Evolutionary conservation across 495 filamentous ascomycete species (phyloP), one percentile per base, ranked within the genome.

Genomic region (Pseudevernia furfuracea): DNA sequence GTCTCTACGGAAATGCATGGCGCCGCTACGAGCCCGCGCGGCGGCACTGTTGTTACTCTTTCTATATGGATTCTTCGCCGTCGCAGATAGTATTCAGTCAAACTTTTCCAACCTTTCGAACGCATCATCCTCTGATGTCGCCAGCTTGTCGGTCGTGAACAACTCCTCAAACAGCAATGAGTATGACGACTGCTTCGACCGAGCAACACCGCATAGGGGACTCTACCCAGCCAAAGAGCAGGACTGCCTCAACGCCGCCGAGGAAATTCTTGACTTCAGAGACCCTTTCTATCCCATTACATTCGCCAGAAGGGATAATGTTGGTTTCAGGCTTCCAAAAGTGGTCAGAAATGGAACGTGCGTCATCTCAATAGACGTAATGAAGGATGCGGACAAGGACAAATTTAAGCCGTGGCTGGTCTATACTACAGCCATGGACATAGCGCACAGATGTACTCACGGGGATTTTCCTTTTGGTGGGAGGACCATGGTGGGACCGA

Each of bases 351-450:
- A 21, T 2, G 46, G 46, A 25, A 38, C 30, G 34, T 62, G 46
- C 46, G 32, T 62, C 37, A 34, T 62, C 32, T 62, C 60, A 3
- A 28, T 62, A 53, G 60, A 62, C 23, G 60, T 62, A 30, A 28
- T 38, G 30, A 38, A 19, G 2, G 36, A 62, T 7, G 11, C 23
- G 2, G 60, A 53, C 21, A 19, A 32, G 32, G 60, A 62, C 19
- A 21, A 4, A 2, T 52, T 62, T 10, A 41, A 52, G 60, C 60
- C 60, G 23, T 15, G 36, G n/a, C 21, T 62, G 28, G 14, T 61
- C 25, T 36, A 61, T 25, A n/a, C 19, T 61, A 37, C 59, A 11
- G 46, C 46, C 4, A 8, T 21, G 17, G 32, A 61, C 7, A n/a
- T 61, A 25, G 32, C 44, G 23, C 32, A 14, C 32, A 36, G 46